A percentile compares a stretch with the other conserved stretches of the same genome.
Evolutionary conservation across 306 rosid species (phyloP).

Genomic region (Trifolium subterraneum): DNA sequence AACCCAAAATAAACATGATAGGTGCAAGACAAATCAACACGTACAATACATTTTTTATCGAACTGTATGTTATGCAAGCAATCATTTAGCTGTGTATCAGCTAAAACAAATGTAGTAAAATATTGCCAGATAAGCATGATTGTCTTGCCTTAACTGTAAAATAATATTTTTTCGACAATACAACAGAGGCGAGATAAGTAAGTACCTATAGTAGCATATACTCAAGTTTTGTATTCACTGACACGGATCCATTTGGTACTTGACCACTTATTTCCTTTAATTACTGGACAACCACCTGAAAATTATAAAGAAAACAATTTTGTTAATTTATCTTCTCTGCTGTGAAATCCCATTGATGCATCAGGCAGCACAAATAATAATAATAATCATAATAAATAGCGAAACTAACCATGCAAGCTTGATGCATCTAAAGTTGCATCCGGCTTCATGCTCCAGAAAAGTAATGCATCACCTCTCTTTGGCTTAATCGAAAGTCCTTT

Average conservation of each 20-base stretch:
- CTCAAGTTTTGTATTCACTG: conserved; percentile 73
- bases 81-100: conserved; percentile 8
- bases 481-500: conserved; percentile 94
- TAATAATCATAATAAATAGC: not conserved
- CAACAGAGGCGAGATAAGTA: conserved; percentile 10
- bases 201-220: conserved; percentile 51
- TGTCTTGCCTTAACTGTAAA: conserved; percentile 31
- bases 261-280: conserved; percentile 98
- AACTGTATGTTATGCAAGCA: conserved; percentile 20
- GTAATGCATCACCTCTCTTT: conserved; percentile 92
- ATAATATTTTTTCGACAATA: conserved; percentile 1
- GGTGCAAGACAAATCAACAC: conserved; percentile 16
- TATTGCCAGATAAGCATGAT: conserved; percentile 6
- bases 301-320: conserved; percentile 32
- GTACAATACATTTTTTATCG: not conserved
- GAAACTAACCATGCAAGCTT: conserved; percentile 88
- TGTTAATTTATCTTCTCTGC: conserved; percentile 26
- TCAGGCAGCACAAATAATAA: conserved; percentile 22
- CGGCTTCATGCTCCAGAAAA: conserved; percentile 99
- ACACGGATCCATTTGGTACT: conserved; percentile 94
- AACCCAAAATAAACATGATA: conserved; percentile 7
- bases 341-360: conserved; percentile 30
- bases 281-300: conserved; percentile 98
- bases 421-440: conserved; percentile 89
- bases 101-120: conserved; percentile 9